Base-by-base conservation (phyloP, 495 filamentous ascomycete species). In the Neurospora sp. region DNA sequence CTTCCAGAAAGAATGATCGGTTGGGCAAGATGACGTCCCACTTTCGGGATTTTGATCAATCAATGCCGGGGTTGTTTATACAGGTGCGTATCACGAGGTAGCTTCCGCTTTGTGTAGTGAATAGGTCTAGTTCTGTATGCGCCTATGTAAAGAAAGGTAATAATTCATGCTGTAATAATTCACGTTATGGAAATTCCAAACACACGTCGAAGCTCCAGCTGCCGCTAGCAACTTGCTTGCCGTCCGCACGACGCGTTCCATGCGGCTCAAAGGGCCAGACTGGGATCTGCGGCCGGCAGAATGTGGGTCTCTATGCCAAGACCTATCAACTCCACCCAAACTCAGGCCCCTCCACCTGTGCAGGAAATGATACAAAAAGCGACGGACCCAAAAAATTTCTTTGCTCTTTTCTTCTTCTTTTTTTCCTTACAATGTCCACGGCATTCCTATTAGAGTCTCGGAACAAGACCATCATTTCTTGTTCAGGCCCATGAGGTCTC, bases 391-490 rank as follows among this genome's bases (percentile, higher is more conserved):
- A 66, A 66, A 73, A 76, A 75, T 69, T 79, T 81, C 54, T 62
- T 81, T 77, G 70, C 66, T 59, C 31, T 72, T 72, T 75, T 69
- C 73, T 71, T 76, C 82, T 83, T 83, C 83, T 81, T 82, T 83
- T 87, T 88, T 83, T 86, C 86, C 84, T 83, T 79, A 66, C 76
- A 93, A 95, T 96, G 92, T 96, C 91, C 88, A 87, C 84, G 91
- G 96, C 94, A 91, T 92, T 90, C 88, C 93, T 93, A 94, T 95
- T 99, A 99, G 96, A 99, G 96, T 99, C 96, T 96, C 96, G 96
- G 93, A 91, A 89, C 90, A 92, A 90, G 93, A 89, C 80, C 83
- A 79, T 96, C 94, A 92, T 86, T 98, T 89, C 94, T 94, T 94
- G 90, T 93, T 92, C 93, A 97, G 93, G 89, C 92, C 92, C 89